Evolutionary conservation across 1,284 basidiomycete genomes (phyloP).

Genomic region (Hymenochaete sp.): DNA sequence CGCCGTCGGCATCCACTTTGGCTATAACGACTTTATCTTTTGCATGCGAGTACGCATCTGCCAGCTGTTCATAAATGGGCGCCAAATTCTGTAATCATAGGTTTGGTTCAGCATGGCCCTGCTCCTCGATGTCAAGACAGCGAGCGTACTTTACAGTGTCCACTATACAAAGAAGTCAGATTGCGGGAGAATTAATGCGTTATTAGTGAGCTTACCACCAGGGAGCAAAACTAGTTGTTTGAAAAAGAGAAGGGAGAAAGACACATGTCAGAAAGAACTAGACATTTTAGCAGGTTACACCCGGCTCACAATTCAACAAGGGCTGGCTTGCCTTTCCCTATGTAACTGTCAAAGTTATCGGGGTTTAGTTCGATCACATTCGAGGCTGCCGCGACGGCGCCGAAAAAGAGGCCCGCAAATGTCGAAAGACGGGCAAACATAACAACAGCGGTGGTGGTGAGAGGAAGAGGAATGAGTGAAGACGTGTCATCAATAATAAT

Average conservation of each 20-base stretch:
- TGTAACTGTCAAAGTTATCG: slow-evolving; percentile 65
- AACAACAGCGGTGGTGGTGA: slow-evolving; percentile 29
- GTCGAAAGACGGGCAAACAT: slow-evolving; percentile 59
- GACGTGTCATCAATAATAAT: not conserved
- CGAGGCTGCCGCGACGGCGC: slow-evolving; percentile 51
- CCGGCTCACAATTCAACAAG: slow-evolving; percentile 78
- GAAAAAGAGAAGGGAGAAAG: not conserved
- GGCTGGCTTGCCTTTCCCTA: slow-evolving; percentile 74
- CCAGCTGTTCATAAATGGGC: slow-evolving; percentile 82
- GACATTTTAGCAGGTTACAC: slow-evolving; percentile 2
- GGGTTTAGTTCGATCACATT: slow-evolving; percentile 75
- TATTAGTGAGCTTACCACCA: slow-evolving; percentile 61
- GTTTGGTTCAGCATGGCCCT: not conserved
- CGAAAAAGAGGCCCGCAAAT: slow-evolving; percentile 45
- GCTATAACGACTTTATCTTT: slow-evolving; percentile 84
- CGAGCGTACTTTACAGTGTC: slow-evolving; percentile 67
- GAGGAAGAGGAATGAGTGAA: not conserved
- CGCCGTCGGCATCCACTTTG: slow-evolving; percentile 90
- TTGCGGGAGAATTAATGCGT: not conserved
- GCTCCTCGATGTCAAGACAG: not conserved
- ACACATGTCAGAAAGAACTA: not conserved
- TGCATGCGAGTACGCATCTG: slow-evolving; percentile 69
- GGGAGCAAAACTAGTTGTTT: slow-evolving; percentile 74
- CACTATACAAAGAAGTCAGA: slow-evolving; percentile 34
- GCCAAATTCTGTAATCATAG: slow-evolving; percentile 59